Evolutionary conservation across 2,329 filamentous ascomycete genomes (phyloP), one percentile per base, ranked within the genome.

Genomic region (Metarhizium humberi): DNA sequence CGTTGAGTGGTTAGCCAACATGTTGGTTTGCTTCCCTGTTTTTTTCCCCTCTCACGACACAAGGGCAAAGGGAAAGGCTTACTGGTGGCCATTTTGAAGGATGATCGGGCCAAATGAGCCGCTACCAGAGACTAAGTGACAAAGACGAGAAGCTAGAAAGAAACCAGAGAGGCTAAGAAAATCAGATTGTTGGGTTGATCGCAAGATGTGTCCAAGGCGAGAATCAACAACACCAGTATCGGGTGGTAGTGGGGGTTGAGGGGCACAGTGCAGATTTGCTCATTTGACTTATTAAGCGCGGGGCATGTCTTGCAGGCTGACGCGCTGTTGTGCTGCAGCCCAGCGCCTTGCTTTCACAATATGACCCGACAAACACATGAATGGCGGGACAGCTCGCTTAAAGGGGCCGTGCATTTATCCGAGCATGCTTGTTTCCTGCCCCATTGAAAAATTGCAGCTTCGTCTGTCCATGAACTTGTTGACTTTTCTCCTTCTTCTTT

Each of bases 211-310:
- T 62, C 63, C 61, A 57, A 66, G 45, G 53, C 50, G 55, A 52
- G 59, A 58, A 57, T 59, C 47, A 58, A 38, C 46, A 43, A 52
- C 52, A 53, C 53, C 52, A 52, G 58, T 57, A 34, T 34, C 32
- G 7, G 58, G 58, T 59, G 64, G 63, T 68, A 66, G 68, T 67
- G 50, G 68, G 66, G 66, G 66, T 66, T 67, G 64, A 64, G 65
- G 67, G 68, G 66, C 66, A 71, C 68, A 68, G 67, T 69, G 66
- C 65, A 66, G 58, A 67, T 69, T 67, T 55, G 25, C 36, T 29
- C 13, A 53, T 48, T 48, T 48, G 43, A 46, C 43, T 46, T n/a
- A 46, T n/a, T 49, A 30, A 47, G 30, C 32, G 18, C 60, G 62
- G 59, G 59, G 50, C 54, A 57, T 59, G 55, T 56, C 54, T 52